These are phyloP conservation scores for Pichia californica DNA, from an alignment of 805 yeast genomes.

Conservation along the genomic window DNA sequence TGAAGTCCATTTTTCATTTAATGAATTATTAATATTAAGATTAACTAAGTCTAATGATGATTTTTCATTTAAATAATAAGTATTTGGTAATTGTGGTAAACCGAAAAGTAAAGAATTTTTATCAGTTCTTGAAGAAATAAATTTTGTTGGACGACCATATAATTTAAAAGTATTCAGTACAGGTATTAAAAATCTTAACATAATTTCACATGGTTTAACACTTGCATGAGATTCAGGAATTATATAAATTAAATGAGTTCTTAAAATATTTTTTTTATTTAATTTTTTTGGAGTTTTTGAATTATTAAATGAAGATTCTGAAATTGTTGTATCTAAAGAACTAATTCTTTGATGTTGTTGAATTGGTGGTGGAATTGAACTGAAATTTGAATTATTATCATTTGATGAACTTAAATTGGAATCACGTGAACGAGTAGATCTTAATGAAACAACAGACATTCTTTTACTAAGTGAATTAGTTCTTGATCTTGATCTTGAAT, in stretches of 20 bases:
- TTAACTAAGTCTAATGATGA: slow-evolving; percentile 27
- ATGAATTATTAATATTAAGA: slow-evolving; percentile 28
- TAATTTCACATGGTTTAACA: slow-evolving; percentile 64
- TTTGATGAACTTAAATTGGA: slow-evolving; percentile 6
- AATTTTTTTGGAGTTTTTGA: slow-evolving; percentile 21
- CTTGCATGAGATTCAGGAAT: slow-evolving; percentile 72
- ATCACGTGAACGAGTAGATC: slow-evolving; percentile 14
- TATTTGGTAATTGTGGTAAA: slow-evolving; percentile 66
- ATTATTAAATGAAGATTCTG: slow-evolving; percentile 20
- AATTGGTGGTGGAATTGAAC: slow-evolving; percentile 7
- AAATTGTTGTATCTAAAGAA: slow-evolving; percentile 23
- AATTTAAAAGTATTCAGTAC: slow-evolving; percentile 62
- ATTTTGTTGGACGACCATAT: slow-evolving; percentile 67
- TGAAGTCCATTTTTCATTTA: slow-evolving; percentile 27
- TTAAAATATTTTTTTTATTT: slow-evolving; percentile 18
- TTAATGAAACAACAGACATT: slow-evolving; percentile 24
- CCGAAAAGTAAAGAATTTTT: slow-evolving; percentile 57
- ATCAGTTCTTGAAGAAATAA: slow-evolving; percentile 52
- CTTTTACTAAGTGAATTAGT: slow-evolving; percentile 20
- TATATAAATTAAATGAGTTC: slow-evolving; percentile 27
- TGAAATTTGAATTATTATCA: neutral
- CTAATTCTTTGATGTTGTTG: slow-evolving; percentile 18
- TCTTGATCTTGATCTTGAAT: slow-evolving; percentile 5
- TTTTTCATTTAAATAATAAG: slow-evolving; percentile 43
- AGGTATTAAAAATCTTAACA: slow-evolving; percentile 64